Evolutionary conservation across 2,329 filamentous ascomycete species (phyloP).

Genomic region (Pseudopyrenochaeta lycopersici): DNA sequence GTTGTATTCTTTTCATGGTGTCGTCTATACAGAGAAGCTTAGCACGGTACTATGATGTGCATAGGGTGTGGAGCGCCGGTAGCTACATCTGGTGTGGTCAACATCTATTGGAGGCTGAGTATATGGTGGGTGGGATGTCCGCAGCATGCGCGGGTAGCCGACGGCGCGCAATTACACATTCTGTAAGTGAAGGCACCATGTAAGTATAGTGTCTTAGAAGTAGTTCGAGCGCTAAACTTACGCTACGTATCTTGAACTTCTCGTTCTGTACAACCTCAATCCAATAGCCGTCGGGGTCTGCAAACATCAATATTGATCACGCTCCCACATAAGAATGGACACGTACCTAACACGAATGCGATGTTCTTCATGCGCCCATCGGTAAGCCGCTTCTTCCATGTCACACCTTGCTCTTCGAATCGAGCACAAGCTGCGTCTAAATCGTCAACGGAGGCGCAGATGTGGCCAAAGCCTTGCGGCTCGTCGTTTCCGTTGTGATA

Average conservation of each 20-base stretch:
- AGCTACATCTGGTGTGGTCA: constrained; percentile 12
- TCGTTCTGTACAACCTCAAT: constrained; percentile 82
- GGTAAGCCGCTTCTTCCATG: constrained; percentile 95
- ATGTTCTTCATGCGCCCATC: constrained; percentile 93
- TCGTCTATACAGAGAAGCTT: not conserved
- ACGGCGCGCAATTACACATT: constrained; percentile 45
- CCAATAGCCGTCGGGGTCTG: constrained; percentile 83
- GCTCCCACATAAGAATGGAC: not conserved
- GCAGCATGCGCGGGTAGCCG: constrained; percentile 14
- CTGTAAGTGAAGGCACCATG: constrained; percentile 1
- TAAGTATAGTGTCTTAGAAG: too few relatives aligned
- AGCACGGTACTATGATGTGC: constrained; percentile 6
- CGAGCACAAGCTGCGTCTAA: constrained; percentile 86
- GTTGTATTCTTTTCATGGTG: not conserved
- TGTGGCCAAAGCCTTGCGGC: constrained; percentile 93
- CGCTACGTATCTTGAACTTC: constrained; percentile 58
- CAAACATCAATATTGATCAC: too few relatives aligned
- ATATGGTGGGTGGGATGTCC: constrained; percentile 18
- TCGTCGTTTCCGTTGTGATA: constrained; percentile 94
- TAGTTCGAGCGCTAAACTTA: too few relatives aligned
- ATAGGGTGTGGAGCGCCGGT: constrained; percentile 6
- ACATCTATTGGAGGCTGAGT: constrained; percentile 22
- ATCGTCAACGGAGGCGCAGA: constrained; percentile 87
- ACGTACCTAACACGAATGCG: constrained; percentile 79
- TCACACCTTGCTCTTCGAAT: constrained; percentile 81